phyloP scores from a whole-genome alignment of 2,329 filamentous ascomycete species.

The Madurella fahalii region DNA sequence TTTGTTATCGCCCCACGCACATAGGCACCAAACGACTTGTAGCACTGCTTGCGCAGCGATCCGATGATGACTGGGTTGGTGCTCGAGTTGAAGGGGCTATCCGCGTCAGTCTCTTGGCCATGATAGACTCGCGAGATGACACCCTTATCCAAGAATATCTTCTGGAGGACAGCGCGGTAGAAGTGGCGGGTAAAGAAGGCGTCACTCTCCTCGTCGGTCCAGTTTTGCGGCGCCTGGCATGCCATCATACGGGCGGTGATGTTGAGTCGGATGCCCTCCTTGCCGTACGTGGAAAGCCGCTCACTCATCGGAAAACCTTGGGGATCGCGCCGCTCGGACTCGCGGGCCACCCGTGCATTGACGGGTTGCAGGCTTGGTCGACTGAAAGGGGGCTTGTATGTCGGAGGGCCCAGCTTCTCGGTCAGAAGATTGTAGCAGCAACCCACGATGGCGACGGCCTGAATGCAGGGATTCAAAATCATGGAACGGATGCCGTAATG shows the following conservation, averaged over 20 bases:
- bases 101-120: constrained; percentile 26
- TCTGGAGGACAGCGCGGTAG: constrained; percentile 84
- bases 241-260: constrained; percentile 99
- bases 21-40: constrained; percentile 70
- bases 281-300: constrained; percentile 55
- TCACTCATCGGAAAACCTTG: constrained; percentile 93
- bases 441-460: constrained; percentile 90
- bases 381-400: constrained; percentile 76
- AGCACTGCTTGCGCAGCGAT: constrained; percentile 74
- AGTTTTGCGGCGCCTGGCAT: constrained; percentile 90
- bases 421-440: constrained; percentile 98
- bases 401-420: constrained; percentile 80
- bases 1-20: constrained; percentile 78
- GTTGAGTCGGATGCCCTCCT: constrained; percentile 73
- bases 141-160: constrained; percentile 82
- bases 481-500: constrained; percentile 90
- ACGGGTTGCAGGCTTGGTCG: constrained; percentile 64
- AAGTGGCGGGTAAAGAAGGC: constrained; percentile 90
- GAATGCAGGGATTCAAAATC: constrained; percentile 75
- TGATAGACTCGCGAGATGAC: constrained; percentile 62
- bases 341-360: constrained; percentile 64
- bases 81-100: constrained; percentile 36
- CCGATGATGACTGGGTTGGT: constrained; percentile 84
- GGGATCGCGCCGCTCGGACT: constrained; percentile 71
- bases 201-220: constrained; percentile 76